Evolutionary conservation across 208 protist species (phyloP).

Genomic region (Wallacemonas collosoma): DNA sequence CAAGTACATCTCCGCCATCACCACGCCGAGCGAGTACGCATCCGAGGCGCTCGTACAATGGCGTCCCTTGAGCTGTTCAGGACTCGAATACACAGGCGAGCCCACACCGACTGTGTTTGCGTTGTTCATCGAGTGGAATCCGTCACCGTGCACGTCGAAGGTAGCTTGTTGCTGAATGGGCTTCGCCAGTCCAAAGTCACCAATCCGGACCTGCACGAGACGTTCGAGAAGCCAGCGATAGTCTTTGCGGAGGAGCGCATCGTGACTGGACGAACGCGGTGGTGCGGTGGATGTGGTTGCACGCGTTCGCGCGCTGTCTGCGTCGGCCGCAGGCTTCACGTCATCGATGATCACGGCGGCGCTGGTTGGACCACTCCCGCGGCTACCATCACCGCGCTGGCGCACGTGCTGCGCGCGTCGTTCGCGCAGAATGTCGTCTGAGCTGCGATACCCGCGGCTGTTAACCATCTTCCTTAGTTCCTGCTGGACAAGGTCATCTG

Average conservation of each 20-base stretch:
- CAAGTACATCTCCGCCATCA: constrained; percentile 88
- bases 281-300: background rate
- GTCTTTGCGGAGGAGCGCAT: constrained; percentile 21
- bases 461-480: background rate
- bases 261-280: background rate
- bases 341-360: too few species aligned
- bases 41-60: constrained; percentile 67
- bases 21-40: constrained; percentile 66
- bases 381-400: background rate
- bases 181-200: constrained; percentile 86
- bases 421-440: constrained; percentile 10
- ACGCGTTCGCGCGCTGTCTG: too few species aligned
- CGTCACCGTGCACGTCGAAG: constrained; percentile 32
- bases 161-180: constrained; percentile 25
- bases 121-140: constrained; percentile 42
- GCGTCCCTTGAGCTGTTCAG: constrained; percentile 77
- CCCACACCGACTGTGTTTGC: constrained; percentile 81
- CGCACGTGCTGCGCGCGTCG: background rate
- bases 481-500: constrained; percentile 2
- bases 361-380: background rate
- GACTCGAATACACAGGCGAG: constrained; percentile 86
- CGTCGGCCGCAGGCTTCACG: too few species aligned
- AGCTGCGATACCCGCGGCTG: background rate
- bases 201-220: constrained; percentile 73
- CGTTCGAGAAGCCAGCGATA: constrained; percentile 47